Conservation (phyloP, 129 eudicot species). For the Daucus carota region DNA sequence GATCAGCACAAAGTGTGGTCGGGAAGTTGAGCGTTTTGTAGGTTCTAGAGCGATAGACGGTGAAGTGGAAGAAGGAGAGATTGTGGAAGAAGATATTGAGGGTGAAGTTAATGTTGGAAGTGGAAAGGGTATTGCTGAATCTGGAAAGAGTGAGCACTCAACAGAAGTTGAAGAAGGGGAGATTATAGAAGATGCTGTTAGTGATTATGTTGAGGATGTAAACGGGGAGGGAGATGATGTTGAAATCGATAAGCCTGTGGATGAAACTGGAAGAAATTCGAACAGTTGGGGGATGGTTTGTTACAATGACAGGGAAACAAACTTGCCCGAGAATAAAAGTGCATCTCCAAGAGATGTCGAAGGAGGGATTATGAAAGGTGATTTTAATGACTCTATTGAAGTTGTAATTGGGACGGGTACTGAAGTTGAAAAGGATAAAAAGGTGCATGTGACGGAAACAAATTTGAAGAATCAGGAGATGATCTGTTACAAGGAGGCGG, state of each 20-base stretch:
- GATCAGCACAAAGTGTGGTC: neutral
- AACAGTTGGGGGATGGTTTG: neutral
- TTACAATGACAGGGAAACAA: neutral
- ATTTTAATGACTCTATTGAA: neutral
- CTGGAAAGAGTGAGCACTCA: neutral
- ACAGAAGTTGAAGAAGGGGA: slow-evolving; percentile 5
- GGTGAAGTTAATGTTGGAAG: neutral
- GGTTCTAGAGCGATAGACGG: neutral
- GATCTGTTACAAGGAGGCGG: too few relatives aligned
- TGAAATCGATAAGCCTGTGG: neutral
- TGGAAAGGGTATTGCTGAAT: neutral
- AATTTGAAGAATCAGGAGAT: neutral
- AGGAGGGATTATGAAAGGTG: neutral
- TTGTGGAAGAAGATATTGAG: neutral
- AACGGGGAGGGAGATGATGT: neutral
- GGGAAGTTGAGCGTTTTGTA: neutral
- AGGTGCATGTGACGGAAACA: neutral
- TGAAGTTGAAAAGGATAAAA: neutral
- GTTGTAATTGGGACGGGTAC: neutral
- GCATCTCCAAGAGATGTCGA: neutral
- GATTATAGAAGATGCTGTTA: neutral
- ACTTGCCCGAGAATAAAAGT: neutral
- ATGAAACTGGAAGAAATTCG: neutral
- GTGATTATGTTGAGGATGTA: neutral
- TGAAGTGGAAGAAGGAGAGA: neutral